Percentiles rank a stretch among this genome's conserved stretches.
These are phyloP conservation scores for Petasospora fabianii DNA, from an alignment of 1,139 yeast species.

Conservation along the genomic window DNA sequence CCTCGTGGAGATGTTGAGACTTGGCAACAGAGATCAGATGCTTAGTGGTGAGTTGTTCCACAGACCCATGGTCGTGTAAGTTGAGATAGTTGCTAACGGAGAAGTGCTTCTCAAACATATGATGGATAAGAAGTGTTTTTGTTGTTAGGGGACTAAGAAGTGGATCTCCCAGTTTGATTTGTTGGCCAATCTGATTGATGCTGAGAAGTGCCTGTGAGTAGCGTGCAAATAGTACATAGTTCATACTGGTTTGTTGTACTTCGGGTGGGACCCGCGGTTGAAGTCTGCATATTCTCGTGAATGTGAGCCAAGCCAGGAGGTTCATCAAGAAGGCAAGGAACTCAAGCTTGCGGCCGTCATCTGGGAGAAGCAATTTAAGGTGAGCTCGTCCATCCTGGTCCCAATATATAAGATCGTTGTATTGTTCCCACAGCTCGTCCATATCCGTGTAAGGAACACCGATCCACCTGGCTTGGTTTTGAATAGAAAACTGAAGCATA, in stretches of 20 bases:
- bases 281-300: conserved; percentile 5
- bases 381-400: neutral
- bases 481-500: conserved; percentile 5
- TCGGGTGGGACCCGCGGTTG: conserved; percentile 6
- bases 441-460: conserved; percentile 9
- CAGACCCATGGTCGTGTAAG: neutral
- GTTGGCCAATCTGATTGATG: conserved; percentile 5
- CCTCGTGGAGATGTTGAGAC: conserved; percentile 11
- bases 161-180: conserved; percentile 5
- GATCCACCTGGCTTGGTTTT: conserved; percentile 6
- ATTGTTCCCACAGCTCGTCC: neutral
- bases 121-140: conserved; percentile 1
- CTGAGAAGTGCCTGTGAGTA: conserved; percentile 6
- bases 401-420: conserved; percentile 1
- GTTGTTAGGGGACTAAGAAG: conserved; percentile 6
- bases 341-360: conserved; percentile 3
- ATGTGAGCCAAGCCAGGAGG: conserved; percentile 9
- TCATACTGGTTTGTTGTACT: conserved; percentile 3
- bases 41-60: conserved; percentile 1
- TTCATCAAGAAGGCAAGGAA: conserved; percentile 6
- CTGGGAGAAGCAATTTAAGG: conserved; percentile 5
- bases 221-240: conserved; percentile 5
- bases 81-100: conserved; percentile 8
- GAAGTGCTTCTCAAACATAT: conserved; percentile 6
- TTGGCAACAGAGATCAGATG: conserved; percentile 7